phyloP scores from a whole-genome alignment of 805 yeast genomes.

The Candida rishiriensis region DNA sequence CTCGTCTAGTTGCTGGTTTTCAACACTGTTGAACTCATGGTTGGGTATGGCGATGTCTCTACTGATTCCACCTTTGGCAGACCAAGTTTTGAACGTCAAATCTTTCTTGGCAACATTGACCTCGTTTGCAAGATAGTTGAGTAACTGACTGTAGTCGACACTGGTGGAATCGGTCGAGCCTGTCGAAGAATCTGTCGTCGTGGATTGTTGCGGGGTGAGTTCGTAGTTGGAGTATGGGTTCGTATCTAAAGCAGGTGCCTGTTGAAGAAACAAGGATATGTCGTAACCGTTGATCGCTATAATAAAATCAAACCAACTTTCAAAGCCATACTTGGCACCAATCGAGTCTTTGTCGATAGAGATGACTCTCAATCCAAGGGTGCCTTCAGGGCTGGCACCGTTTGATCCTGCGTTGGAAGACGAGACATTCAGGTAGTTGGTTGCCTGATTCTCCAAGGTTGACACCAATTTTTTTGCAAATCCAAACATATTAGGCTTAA shows the following conservation, averaged over 20 bases:
- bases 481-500: slow-evolving; percentile 49
- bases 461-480: slow-evolving; percentile 62
- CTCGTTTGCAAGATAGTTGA: slow-evolving; percentile 24
- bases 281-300: slow-evolving; percentile 76
- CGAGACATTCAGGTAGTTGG: slow-evolving; percentile 18
- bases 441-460: slow-evolving; percentile 38
- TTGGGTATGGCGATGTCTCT: slow-evolving; percentile 37
- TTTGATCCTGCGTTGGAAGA: slow-evolving; percentile 34
- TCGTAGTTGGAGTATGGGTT: slow-evolving; percentile 21
- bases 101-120: slow-evolving; percentile 23
- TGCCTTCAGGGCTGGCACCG: slow-evolving; percentile 9
- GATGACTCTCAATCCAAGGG: slow-evolving; percentile 57
- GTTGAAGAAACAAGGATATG: slow-evolving; percentile 30
- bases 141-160: slow-evolving; percentile 17
- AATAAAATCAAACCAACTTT: slow-evolving; percentile 84
- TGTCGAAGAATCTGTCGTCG: not conserved
- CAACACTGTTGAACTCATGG: slow-evolving; percentile 16
- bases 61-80: slow-evolving; percentile 73
- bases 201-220: not conserved
- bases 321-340: slow-evolving; percentile 54
- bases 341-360: slow-evolving; percentile 42
- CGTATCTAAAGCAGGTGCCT: slow-evolving; percentile 19
- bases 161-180: slow-evolving; percentile 7
- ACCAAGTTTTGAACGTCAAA: slow-evolving; percentile 67
- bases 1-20: slow-evolving; percentile 24